Evolutionary conservation across 1,284 basidiomycete species (phyloP), one percentile per base, ranked within the genome.

Genomic region (Ganoderma sinense): DNA sequence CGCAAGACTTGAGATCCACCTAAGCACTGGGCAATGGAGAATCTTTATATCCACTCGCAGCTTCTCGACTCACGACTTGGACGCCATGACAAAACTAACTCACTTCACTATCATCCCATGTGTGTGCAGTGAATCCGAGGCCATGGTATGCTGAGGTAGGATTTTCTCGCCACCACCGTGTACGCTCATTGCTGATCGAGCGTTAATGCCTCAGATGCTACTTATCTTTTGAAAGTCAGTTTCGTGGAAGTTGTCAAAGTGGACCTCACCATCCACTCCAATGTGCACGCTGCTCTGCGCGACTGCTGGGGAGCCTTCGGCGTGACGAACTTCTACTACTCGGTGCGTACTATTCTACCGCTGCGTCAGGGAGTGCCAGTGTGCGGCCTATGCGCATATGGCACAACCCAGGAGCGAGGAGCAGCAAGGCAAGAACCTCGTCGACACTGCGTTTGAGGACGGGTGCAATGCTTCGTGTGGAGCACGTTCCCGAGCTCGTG

Each of bases 231-330:
- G n/a, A n/a, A n/a, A n/a, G n/a, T n/a, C n/a, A n/a, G n/a, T n/a
- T n/a, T n/a, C n/a, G 75, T 73, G 1, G 73, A 76, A 36, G 67
- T 75, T 4, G 74, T 75, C 31, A 67, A 68, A 18, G 70, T 72
- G 16, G 75, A 76, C 68, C 66, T 76, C 14, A 74, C 74, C 18
- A 43, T 73, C 11, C 73, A 72, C 3, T 45, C 67, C 1, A 67
- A 74, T 51, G 65, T 76, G 13, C 40, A 36, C 1, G 66, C 56
- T 4, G 75, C 75, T 4, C 69, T 76, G 2, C 67, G 69, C 5
- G 74, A 64, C 20, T 76, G 75, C 59, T 76, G 75, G 75, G 75
- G 75, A 11, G 74, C 75, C n/a, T 76, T 76, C 23, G 75, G 73
- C 13, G 75, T 76, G 13, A 76, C 75, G 4, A 75, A 76, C 62